Percentiles rank a stretch among this genome's conserved stretches.
Conservation (phyloP, 352 stramenopile genomes). For the Pythium plurisporium region DNA sequence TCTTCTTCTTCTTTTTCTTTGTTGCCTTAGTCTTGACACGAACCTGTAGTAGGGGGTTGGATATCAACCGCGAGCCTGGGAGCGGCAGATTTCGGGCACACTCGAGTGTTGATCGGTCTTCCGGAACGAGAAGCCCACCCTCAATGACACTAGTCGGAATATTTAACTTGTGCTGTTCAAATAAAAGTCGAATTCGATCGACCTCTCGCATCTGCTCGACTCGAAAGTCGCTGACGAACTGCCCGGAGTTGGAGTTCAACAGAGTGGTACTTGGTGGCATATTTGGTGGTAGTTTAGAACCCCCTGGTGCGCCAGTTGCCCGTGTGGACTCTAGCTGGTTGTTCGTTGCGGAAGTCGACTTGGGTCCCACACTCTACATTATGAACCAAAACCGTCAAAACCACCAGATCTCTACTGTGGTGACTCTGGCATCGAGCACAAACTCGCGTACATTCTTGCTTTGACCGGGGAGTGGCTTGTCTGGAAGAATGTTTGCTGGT, state of each 20-base stretch:
- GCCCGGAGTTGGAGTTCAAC: neutral
- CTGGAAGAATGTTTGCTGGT: constrained; percentile 1
- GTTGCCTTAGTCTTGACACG: constrained; percentile 27
- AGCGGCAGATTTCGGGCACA: constrained; percentile 53
- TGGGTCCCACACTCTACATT: neutral
- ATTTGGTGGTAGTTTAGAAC: neutral
- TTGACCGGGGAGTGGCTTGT: constrained; percentile 6
- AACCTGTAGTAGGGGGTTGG: constrained; percentile 40
- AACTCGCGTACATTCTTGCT: neutral
- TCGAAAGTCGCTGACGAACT: constrained; percentile 47
- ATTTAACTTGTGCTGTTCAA: constrained; percentile 45
- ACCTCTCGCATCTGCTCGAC: constrained; percentile 51
- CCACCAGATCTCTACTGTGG: neutral
- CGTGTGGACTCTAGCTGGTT: constrained; percentile 1
- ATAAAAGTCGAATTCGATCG: constrained; percentile 58
- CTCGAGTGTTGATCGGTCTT: constrained; percentile 46
- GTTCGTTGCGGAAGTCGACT: neutral
- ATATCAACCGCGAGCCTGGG: constrained; percentile 34
- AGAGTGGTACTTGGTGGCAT: neutral
- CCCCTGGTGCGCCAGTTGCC: neutral
- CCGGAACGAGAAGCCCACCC: constrained; percentile 49
- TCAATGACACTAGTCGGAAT: constrained; percentile 40
- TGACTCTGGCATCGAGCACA: neutral
- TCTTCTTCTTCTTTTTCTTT: constrained; percentile 50
- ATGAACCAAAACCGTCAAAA: neutral